phyloP scores from a whole-genome alignment of 306 rosid genomes.

The Vigna radiata region DNA sequence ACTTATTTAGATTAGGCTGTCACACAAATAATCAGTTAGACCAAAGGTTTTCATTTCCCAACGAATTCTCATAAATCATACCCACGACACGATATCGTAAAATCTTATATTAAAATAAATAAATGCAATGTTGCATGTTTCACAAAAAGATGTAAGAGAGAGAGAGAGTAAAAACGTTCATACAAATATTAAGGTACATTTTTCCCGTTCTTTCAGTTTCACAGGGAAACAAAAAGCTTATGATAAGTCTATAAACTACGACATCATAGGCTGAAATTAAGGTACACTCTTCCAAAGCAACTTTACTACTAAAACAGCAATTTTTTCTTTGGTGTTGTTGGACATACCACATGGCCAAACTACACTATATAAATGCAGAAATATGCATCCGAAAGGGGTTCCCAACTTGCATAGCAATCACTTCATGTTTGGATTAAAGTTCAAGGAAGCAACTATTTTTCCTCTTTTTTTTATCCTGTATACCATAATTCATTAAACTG shows the following conservation, averaged over 20 bases:
- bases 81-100: background rate
- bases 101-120: background rate
- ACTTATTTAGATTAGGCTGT: conserved; percentile 87
- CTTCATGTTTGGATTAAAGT: too few relatives aligned
- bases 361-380: background rate
- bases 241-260: conserved; percentile 23
- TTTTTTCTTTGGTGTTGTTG: background rate
- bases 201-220: conserved; percentile 23
- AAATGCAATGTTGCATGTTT: conserved; percentile 10
- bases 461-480: background rate
- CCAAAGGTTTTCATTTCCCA: background rate
- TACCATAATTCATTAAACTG: too few relatives aligned
- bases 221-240: conserved; percentile 32
- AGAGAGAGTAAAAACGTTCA: background rate
- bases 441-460: background rate
- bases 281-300: background rate
- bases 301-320: background rate
- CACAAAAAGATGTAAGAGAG: conserved; percentile 2
- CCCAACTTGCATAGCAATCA: background rate
- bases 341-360: too few relatives aligned
- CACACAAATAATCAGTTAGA: conserved; percentile 30
- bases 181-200: conserved; percentile 17
- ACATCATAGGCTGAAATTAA: background rate
- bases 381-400: background rate
- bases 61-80: background rate